These are phyloP conservation scores for Amanita molliuscula DNA, from an alignment of 768 basidiomycete genomes.

Conservation along the genomic window DNA sequence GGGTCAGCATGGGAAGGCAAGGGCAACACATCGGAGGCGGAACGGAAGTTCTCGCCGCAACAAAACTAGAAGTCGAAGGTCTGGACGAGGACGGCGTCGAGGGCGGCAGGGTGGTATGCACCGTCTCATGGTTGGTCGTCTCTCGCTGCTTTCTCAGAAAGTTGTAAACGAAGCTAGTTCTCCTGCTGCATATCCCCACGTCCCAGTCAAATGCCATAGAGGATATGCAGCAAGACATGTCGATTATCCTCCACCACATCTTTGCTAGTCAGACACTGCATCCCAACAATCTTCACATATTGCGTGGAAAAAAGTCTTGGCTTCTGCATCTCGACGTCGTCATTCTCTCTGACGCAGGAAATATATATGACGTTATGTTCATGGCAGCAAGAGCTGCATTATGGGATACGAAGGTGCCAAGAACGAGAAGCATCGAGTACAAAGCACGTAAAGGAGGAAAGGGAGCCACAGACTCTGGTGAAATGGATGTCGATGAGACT, in stretches of 20 bases:
- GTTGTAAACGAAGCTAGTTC: slow-evolving; percentile 41
- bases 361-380: slow-evolving; percentile 69
- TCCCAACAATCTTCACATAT: slow-evolving; percentile 52
- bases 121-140: slow-evolving; percentile 65
- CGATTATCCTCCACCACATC: slow-evolving; percentile 49
- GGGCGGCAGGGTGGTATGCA: slow-evolving; percentile 54
- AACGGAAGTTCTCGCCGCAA: slow-evolving; percentile 71
- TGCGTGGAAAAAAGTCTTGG: slow-evolving; percentile 62
- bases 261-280: slow-evolving; percentile 59
- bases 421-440: slow-evolving; percentile 64
- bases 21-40: slow-evolving; percentile 47
- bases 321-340: slow-evolving; percentile 66
- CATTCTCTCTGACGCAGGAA: slow-evolving; percentile 65
- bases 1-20: slow-evolving; percentile 56
- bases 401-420: slow-evolving; percentile 73
- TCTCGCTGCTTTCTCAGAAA: neutral
- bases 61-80: slow-evolving; percentile 71
- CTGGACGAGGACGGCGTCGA: slow-evolving; percentile 37
- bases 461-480: slow-evolving; percentile 15
- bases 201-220: slow-evolving; percentile 56
- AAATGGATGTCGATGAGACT: slow-evolving; percentile 50
- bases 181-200: slow-evolving; percentile 68
- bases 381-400: slow-evolving; percentile 71
- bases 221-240: slow-evolving; percentile 68
- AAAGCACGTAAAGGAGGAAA: slow-evolving; percentile 26